These are phyloP conservation scores for Penicillium verhagenii DNA, from an alignment of 495 filamentous ascomycete genomes.

Conservation along the genomic window DNA sequence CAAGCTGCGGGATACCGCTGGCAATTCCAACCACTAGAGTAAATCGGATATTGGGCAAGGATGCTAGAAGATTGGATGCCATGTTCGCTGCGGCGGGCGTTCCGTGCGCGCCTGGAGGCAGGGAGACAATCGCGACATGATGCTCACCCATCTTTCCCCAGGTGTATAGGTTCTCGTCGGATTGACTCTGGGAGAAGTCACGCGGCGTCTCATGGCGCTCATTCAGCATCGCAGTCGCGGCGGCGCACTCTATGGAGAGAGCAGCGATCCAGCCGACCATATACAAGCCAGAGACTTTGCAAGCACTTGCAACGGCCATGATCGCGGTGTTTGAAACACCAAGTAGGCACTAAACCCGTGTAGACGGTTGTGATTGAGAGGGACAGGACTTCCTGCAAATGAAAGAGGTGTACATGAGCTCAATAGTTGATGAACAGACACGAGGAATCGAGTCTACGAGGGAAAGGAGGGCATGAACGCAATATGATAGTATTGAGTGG, in stretches of 20 bases:
- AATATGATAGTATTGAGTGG: no score
- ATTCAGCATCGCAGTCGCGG: neutral
- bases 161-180: constrained; percentile 1
- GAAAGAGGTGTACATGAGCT: no score
- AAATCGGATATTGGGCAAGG: constrained; percentile 16
- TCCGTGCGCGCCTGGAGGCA: neutral
- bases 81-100: constrained; percentile 13
- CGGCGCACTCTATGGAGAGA: neutral
- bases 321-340: no score
- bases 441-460: no score
- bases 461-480: no score
- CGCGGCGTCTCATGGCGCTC: neutral
- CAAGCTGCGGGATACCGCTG: constrained; percentile 19
- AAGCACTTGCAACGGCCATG: no score
- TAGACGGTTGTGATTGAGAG: no score
- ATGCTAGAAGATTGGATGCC: constrained; percentile 25
- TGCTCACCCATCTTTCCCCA: constrained; percentile 37
- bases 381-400: no score
- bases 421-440: no score
- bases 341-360: no score
- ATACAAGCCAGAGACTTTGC: no score
- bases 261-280: neutral
- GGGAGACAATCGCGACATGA: constrained; percentile 26
- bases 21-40: constrained; percentile 27
- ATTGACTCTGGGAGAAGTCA: neutral